Percentiles rank a stretch among this genome's conserved stretches.
phyloP scores from a whole-genome alignment of 2,329 filamentous ascomycete species.

The Sordariomycetes sp. region DNA sequence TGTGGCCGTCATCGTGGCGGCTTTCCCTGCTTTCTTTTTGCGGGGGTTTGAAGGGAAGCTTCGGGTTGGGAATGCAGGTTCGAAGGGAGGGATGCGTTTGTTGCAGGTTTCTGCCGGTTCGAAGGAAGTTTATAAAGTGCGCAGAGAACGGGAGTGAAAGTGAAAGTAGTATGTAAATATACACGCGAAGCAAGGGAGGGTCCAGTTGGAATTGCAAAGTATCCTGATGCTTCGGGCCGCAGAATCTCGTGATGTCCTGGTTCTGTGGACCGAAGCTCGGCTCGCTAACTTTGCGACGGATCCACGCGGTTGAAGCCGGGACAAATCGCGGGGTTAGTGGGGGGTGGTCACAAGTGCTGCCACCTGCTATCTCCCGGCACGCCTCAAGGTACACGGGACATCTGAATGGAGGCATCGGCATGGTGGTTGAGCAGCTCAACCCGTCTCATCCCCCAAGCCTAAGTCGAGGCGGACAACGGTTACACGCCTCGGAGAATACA shows the following conservation, averaged over 20 bases:
- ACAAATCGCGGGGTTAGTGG: not conserved
- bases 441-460: too few relatives aligned
- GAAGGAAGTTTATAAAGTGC: not conserved
- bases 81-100: not conserved
- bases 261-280: not conserved
- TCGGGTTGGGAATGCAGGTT: not conserved
- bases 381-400: not conserved
- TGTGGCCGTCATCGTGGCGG: conserved; percentile 5
- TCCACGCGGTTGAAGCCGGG: not conserved
- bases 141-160: not conserved
- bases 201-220: not conserved
- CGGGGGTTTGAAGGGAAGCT: not conserved
- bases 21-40: not conserved
- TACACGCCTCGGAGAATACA: not conserved
- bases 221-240: not conserved
- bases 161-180: not conserved
- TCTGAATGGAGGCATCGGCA: too few relatives aligned
- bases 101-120: not conserved
- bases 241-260: not conserved
- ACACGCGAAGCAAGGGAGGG: not conserved
- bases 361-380: not conserved
- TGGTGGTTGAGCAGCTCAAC: too few relatives aligned
- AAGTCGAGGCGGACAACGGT: not conserved
- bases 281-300: not conserved
- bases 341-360: not conserved